phyloP scores from a whole-genome alignment of 2,329 filamentous ascomycete species.

The Iodosphaeria phyllophila region DNA sequence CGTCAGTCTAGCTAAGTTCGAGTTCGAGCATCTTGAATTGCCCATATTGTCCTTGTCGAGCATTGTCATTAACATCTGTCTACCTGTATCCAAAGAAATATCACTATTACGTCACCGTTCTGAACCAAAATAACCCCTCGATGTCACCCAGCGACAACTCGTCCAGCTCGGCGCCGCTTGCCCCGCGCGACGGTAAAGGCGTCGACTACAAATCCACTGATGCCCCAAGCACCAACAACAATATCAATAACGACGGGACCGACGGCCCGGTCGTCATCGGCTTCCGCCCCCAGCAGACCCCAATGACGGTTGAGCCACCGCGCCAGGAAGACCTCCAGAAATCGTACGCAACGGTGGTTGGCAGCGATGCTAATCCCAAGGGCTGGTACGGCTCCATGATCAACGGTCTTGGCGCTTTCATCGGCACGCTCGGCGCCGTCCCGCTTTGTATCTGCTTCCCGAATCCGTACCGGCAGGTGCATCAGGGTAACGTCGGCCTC shows the following conservation, averaged over 20 bases:
- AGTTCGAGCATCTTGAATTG: too few relatives aligned
- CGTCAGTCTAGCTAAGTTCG: too few relatives aligned
- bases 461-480: conserved; percentile 86
- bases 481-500: conserved; percentile 85
- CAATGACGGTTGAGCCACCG: conserved; percentile 63
- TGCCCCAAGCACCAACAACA: too few relatives aligned
- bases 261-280: conserved; percentile 13
- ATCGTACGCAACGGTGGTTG: conserved; percentile 50
- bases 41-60: too few relatives aligned
- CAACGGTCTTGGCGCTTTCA: conserved; percentile 50
- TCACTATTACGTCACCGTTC: too few relatives aligned
- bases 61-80: too few relatives aligned
- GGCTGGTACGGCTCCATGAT: conserved; percentile 86
- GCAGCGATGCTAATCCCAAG: conserved; percentile 48
- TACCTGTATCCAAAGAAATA: too few relatives aligned
- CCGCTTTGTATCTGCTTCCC: conserved; percentile 86
- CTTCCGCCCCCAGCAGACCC: conserved; percentile 29
- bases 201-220: too few relatives aligned
- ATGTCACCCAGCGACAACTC: too few relatives aligned
- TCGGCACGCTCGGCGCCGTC: conserved; percentile 70
- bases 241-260: conserved; percentile 6
- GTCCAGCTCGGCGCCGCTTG: too few relatives aligned
- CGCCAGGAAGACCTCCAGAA: conserved; percentile 69
- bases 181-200: too few relatives aligned
- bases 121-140: too few relatives aligned